Base-by-base conservation (phyloP, 352 stramenopile species). In the Pythium angustatum region DNA sequence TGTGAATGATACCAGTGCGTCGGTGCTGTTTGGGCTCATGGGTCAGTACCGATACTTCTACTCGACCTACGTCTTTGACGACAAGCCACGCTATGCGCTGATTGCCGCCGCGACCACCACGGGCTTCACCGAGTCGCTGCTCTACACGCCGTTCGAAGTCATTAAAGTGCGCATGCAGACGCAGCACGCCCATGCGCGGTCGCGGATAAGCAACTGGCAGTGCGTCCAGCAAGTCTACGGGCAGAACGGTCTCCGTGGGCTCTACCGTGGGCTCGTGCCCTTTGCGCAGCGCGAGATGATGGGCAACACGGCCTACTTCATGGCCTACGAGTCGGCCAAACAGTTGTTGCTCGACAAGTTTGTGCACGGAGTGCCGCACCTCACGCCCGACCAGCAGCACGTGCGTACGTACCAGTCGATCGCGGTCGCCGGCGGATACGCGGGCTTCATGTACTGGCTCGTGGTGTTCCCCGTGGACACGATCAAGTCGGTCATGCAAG, bases 381-480 rank as follows among this genome's bases (percentile, higher is more conserved):
- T 89, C 38, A 83, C 73, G 19, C 68, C 82, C 6, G 80, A 91
- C 52, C 76, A 83, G 31, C 78, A 69, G 36, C 79, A 79, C 58
- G 69, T 85, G 27, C 81, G 81, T 36, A 88, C 79, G 49, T 93
- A 93, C 75, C 80, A 90, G 63, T 74, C 78, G 12, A 91, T 93
- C 52, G 81, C 84, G 19, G 71, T 79, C 34, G 81, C 86, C 5
- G 86, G 86, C 19, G 86, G 84, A 19, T 89, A 78, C 55, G 86
- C 86, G 12, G 86, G 86, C 31, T 89, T 94, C 66, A 88, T 90
- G 78, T 94, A 91, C 69, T 94, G 86, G 86, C 58, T 88, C 49
- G 81, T 88, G 41, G 77, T 88, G 33, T 94, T 93, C 51, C 86
- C 86, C 2, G 72, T 94, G 11, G 84, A 92, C 60, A 94, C 86